phyloP scores from a whole-genome alignment of 1,284 basidiomycete genomes.

The Phellinidium pouzarii region DNA sequence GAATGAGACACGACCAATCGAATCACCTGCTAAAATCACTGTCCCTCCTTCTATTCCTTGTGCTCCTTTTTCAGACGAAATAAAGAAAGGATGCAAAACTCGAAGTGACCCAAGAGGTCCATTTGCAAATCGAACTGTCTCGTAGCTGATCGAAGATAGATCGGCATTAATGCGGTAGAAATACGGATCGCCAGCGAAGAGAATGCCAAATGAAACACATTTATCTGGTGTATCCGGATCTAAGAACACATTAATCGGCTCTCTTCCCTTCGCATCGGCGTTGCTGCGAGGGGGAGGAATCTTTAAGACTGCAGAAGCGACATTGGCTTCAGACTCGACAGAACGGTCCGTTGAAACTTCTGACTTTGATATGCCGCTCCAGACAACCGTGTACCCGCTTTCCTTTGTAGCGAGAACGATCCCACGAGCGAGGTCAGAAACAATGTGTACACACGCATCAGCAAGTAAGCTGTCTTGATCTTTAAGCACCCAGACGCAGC shows the following conservation, averaged over 20 bases:
- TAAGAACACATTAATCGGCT: conserved; percentile 15
- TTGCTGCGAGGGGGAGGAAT: neutral
- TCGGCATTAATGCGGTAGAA: conserved; percentile 43
- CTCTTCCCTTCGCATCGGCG: neutral
- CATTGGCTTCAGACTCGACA: conserved; percentile 16
- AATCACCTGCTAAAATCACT: conserved; percentile 47
- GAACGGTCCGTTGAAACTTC: conserved; percentile 24
- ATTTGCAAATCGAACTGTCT: conserved; percentile 11
- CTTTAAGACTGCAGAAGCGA: neutral
- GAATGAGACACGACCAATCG: conserved; percentile 32
- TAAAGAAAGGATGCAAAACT: conserved; percentile 18
- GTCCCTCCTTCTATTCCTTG: conserved; percentile 22
- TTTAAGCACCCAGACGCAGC: conserved; percentile 58
- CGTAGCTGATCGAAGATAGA: conserved; percentile 25
- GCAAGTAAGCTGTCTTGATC: conserved; percentile 30
- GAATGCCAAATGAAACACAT: conserved; percentile 19
- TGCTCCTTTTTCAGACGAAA: neutral
- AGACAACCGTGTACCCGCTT: conserved; percentile 52
- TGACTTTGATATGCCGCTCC: conserved; percentile 33
- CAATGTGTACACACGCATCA: conserved; percentile 46
- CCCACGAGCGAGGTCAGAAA: conserved; percentile 36
- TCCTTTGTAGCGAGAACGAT: conserved; percentile 42
- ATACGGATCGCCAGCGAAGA: conserved; percentile 37
- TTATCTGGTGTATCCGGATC: conserved; percentile 19
- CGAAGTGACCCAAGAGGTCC: conserved; percentile 22